Conservation (phyloP, 441 rosid genomes). For the Arabidopsis lyrata region DNA sequence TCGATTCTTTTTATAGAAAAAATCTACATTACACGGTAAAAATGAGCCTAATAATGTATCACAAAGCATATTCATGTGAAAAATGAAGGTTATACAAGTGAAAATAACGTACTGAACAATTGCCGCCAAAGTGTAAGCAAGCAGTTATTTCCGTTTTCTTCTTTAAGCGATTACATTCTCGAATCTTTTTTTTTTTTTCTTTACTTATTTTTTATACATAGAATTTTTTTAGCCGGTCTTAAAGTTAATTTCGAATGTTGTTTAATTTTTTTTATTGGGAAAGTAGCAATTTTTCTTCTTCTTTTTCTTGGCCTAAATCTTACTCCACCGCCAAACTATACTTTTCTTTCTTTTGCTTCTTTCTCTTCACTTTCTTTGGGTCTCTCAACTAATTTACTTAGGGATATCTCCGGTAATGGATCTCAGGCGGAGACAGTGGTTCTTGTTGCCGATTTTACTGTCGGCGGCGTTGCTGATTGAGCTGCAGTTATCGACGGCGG, state of each 20-base stretch:
- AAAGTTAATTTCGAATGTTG: background rate
- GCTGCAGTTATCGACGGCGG: slow-evolving; percentile 14
- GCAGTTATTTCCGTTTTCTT: slow-evolving; percentile 28
- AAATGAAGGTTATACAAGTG: background rate
- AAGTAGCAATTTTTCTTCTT: background rate
- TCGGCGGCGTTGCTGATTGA: slow-evolving; percentile 20
- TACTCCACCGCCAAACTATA: slow-evolving; percentile 41
- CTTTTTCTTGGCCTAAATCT: slow-evolving; percentile 37
- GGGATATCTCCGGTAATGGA: slow-evolving; percentile 37
- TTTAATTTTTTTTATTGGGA: background rate
- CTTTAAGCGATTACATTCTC: background rate
- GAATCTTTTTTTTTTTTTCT: background rate
- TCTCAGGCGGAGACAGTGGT: slow-evolving; percentile 31
- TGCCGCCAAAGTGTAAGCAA: slow-evolving; percentile 28
- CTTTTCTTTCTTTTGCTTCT: background rate
- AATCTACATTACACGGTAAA: too few species aligned
- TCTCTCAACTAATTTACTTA: slow-evolving; percentile 31
- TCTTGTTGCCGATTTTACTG: slow-evolving; percentile 18
- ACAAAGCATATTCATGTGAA: background rate
- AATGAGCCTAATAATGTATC: background rate
- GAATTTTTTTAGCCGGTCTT: slow-evolving; percentile 19
- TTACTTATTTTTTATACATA: slow-evolving; percentile 2
- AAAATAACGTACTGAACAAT: background rate
- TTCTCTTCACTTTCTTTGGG: background rate
- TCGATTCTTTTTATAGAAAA: too few species aligned